phyloP scores from a whole-genome alignment of 805 yeast genomes.

The Aciculoconidium aculeatum region DNA sequence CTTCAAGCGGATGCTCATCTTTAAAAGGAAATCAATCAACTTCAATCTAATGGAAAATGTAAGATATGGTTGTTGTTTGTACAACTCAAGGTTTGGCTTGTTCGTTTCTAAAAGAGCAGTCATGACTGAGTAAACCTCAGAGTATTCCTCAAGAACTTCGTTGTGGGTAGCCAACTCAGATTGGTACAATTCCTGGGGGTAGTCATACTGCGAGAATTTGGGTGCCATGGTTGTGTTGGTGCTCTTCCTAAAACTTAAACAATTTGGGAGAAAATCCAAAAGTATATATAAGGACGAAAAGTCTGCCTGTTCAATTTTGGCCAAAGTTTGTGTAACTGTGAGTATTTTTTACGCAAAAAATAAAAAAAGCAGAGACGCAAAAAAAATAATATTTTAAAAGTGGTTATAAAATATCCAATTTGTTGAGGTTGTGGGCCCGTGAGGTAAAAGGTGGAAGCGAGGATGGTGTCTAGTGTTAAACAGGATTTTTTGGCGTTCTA shows the following conservation, averaged over 20 bases:
- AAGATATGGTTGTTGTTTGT: conserved; percentile 85
- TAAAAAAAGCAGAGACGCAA: no score
- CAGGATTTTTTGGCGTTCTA: no score
- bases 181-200: conserved; percentile 45
- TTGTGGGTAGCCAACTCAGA: conserved; percentile 46
- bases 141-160: conserved; percentile 44
- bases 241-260: not conserved
- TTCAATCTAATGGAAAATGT: conserved; percentile 66
- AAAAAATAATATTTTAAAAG: no score
- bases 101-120: conserved; percentile 25
- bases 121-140: conserved; percentile 35
- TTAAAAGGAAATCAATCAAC: conserved; percentile 74
- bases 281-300: no score
- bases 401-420: no score
- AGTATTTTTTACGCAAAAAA: no score
- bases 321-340: no score
- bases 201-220: conserved; percentile 38
- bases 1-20: conserved; percentile 58
- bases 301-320: no score
- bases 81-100: conserved; percentile 50
- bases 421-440: no score
- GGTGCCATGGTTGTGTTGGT: conserved; percentile 1
- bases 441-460: no score
- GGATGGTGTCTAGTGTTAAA: no score
- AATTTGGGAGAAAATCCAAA: no score